phyloP scores from a whole-genome alignment of 192 early-diverging fungal species.

The Rhizophlyctis rosea region DNA sequence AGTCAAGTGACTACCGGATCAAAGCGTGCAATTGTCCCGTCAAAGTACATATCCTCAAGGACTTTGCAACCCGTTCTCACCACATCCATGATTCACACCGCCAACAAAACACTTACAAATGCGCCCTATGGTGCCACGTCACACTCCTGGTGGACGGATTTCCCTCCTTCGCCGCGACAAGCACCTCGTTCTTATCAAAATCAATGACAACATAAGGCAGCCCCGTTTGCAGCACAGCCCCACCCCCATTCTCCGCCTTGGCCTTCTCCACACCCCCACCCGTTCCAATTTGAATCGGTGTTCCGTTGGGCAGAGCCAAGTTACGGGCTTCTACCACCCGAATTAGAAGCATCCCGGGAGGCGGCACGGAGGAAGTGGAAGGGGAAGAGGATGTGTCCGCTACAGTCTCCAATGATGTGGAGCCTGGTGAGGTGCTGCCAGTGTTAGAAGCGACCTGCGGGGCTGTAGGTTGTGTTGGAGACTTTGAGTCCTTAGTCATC shows the following conservation, averaged over 20 bases:
- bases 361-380: too few relatives aligned
- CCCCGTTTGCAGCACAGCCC: constrained; percentile 22
- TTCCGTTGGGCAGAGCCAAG: constrained; percentile 48
- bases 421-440: too few relatives aligned
- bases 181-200: constrained; percentile 92
- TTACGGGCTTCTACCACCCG: constrained; percentile 78
- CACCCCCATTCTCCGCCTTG: too few relatives aligned
- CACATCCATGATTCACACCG: too few relatives aligned
- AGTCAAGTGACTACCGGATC: constrained; percentile 12
- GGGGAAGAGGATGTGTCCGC: too few relatives aligned
- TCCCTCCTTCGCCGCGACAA: constrained; percentile 43
- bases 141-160: constrained; percentile 26
- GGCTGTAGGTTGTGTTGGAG: too few relatives aligned
- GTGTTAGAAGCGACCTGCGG: too few relatives aligned
- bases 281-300: constrained; percentile 16
- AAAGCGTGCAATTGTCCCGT: neutral
- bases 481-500: too few relatives aligned
- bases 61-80: too few relatives aligned
- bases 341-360: constrained; percentile 68
- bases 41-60: neutral
- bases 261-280: too few relatives aligned
- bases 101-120: constrained; percentile 42
- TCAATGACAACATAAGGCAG: constrained; percentile 85
- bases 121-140: constrained; percentile 26
- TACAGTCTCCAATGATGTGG: too few relatives aligned